phyloP scores from a whole-genome alignment of 768 basidiomycete species.

The Amanita brunnescens region DNA sequence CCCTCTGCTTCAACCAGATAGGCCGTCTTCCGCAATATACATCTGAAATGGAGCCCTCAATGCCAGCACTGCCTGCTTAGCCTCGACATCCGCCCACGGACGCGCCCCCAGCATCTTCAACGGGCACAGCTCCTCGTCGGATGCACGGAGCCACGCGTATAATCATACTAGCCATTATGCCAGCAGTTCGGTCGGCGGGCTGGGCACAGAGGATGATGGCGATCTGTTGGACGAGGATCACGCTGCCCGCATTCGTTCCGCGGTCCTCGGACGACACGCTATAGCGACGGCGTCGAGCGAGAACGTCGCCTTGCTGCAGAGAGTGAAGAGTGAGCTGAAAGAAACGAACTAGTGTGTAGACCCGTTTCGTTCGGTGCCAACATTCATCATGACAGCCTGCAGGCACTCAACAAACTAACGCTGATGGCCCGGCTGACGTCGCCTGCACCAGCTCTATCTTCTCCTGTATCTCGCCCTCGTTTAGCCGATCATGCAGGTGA shows the following conservation, averaged over 20 bases:
- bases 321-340: conserved; percentile 63
- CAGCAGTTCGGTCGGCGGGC: conserved; percentile 18
- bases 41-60: conserved; percentile 20
- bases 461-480: conserved; percentile 19
- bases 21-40: conserved; percentile 35
- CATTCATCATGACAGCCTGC: too few relatives aligned
- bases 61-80: conserved; percentile 15
- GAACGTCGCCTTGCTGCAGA: conserved; percentile 51
- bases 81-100: conserved; percentile 14
- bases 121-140: conserved; percentile 22
- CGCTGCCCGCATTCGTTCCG: conserved; percentile 44
- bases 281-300: conserved; percentile 30
- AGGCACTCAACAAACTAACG: too few relatives aligned
- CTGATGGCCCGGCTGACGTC: conserved; percentile 32
- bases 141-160: conserved; percentile 10
- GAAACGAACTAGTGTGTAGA: conserved; percentile 70
- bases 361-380: too few relatives aligned
- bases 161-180: conserved; percentile 15
- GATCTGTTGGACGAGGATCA: conserved; percentile 52
- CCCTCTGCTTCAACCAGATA: conserved; percentile 22
- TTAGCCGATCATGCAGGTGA: background rate
- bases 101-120: conserved; percentile 8
- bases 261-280: conserved; percentile 23
- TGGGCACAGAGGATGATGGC: conserved; percentile 33
- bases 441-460: conserved; percentile 18